A percentile compares a stretch with the other conserved stretches of the same genome.
These are phyloP conservation scores for Candida sanyaensis DNA, from an alignment of 1,139 yeast species.

Conservation along the genomic window DNA sequence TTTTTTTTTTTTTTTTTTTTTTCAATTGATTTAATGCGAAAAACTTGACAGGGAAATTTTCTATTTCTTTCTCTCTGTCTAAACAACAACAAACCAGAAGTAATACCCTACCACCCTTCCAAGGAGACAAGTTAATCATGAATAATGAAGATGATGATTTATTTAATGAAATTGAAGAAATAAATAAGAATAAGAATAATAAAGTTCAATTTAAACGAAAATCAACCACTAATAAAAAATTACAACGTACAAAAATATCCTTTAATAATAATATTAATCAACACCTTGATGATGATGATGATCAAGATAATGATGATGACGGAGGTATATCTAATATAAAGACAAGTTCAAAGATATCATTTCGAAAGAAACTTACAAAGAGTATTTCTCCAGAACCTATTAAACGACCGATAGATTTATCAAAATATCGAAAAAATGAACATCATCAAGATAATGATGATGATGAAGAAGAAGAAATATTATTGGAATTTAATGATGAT, in stretches of 20 bases:
- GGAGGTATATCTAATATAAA: not conserved
- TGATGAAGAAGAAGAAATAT: conserved; percentile 1
- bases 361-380: not conserved
- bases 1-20: conserved; percentile 7
- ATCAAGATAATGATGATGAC: not conserved
- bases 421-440: conserved; percentile 3
- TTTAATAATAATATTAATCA: conserved; percentile 8
- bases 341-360: not conserved
- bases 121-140: not conserved
- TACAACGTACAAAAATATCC: conserved; percentile 9
- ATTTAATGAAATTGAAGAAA: conserved; percentile 6
- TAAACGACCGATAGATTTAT: conserved; percentile 1
- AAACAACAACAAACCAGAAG: too few relatives aligned
- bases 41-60: not conserved
- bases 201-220: conserved; percentile 8
- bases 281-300: conserved; percentile 8
- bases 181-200: conserved; percentile 1
- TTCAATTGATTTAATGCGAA: conserved; percentile 1
- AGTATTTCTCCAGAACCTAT: not conserved
- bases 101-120: too few relatives aligned
- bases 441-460: not conserved
- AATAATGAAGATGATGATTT: conserved; percentile 7
- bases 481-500: conserved; percentile 13
- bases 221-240: not conserved
- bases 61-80: conserved; percentile 5